Percentiles rank a stretch among this genome's conserved stretches.
These are phyloP conservation scores for Daldinia sp. DNA, from an alignment of 2,329 filamentous ascomycete genomes.

Conservation along the genomic window DNA sequence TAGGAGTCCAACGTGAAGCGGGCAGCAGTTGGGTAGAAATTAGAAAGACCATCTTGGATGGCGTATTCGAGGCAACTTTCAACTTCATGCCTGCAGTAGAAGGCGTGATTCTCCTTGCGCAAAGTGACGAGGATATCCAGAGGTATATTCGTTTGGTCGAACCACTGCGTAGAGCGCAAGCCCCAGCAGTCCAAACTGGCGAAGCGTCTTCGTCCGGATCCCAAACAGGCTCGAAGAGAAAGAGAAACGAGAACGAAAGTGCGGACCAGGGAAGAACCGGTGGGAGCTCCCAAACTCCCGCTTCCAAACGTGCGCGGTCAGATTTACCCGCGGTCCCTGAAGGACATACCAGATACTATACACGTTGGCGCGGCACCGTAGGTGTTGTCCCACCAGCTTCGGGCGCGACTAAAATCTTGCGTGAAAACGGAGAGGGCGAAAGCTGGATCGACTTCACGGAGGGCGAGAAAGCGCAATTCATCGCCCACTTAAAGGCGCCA, in stretches of 20 bases:
- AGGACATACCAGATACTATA: constrained; percentile 15
- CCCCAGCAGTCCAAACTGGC: not conserved
- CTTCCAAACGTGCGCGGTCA: constrained; percentile 11
- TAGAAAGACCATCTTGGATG: constrained; percentile 2
- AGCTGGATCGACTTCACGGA: constrained; percentile 20
- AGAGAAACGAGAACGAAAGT: constrained; percentile 1
- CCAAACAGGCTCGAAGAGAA: constrained; percentile 18
- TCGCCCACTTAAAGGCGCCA: constrained; percentile 8
- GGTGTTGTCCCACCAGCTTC: not conserved
- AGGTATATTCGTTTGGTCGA: constrained; percentile 4
- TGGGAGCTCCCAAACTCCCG: not conserved
- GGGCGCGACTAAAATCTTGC: not conserved
- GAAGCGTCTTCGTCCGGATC: not conserved
- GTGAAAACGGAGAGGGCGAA: constrained; percentile 15
- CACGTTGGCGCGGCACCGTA: constrained; percentile 18
- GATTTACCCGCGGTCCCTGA: not conserved
- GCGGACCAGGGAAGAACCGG: not conserved
- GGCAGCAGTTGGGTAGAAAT: constrained; percentile 20
- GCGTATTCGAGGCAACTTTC: constrained; percentile 21
- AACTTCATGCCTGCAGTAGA: constrained; percentile 15
- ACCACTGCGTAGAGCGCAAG: not conserved
- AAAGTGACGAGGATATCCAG: not conserved
- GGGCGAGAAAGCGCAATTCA: constrained; percentile 14
- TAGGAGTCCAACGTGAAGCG: not conserved
- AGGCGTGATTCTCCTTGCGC: constrained; percentile 20